Conservation (phyloP, 306 rosid genomes). For the Lagenaria siceraria region DNA sequence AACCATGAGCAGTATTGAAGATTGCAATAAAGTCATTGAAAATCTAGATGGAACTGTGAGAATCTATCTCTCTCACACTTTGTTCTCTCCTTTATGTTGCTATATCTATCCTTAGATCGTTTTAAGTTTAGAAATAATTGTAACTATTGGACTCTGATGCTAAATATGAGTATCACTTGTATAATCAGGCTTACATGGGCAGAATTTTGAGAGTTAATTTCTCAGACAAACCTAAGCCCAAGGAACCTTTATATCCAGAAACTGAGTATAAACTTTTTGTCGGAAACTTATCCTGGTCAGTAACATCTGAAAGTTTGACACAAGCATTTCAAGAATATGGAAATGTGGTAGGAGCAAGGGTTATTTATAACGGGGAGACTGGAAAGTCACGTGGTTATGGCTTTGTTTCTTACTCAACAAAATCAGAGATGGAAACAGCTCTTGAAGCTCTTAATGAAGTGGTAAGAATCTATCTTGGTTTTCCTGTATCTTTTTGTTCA, state of each 20-base stretch:
- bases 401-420: constrained; percentile 57
- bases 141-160: neutral
- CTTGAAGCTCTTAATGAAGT: constrained; percentile 46
- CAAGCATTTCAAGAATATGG: constrained; percentile 75
- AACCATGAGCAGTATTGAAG: constrained; percentile 74
- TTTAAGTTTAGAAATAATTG: neutral
- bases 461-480: constrained; percentile 28
- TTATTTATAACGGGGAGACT: constrained; percentile 69
- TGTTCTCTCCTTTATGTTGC: neutral
- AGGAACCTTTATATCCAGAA: constrained; percentile 78
- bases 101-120: neutral
- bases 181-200: constrained; percentile 62
- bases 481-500: neutral
- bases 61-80: constrained; percentile 2
- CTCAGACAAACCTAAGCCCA: constrained; percentile 71
- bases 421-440: constrained; percentile 81
- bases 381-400: constrained; percentile 93
- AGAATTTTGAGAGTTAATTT: constrained; percentile 80
- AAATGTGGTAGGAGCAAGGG: constrained; percentile 82
- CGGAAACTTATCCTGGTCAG: constrained; percentile 87
- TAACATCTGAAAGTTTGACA: constrained; percentile 58
- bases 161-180: neutral
- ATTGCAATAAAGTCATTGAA: constrained; percentile 48
- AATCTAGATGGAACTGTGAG: constrained; percentile 84
- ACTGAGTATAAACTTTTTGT: constrained; percentile 70